These are phyloP conservation scores for Protea cynaroides DNA, from an alignment of 164 flowering plant species.

Conservation along the genomic window DNA sequence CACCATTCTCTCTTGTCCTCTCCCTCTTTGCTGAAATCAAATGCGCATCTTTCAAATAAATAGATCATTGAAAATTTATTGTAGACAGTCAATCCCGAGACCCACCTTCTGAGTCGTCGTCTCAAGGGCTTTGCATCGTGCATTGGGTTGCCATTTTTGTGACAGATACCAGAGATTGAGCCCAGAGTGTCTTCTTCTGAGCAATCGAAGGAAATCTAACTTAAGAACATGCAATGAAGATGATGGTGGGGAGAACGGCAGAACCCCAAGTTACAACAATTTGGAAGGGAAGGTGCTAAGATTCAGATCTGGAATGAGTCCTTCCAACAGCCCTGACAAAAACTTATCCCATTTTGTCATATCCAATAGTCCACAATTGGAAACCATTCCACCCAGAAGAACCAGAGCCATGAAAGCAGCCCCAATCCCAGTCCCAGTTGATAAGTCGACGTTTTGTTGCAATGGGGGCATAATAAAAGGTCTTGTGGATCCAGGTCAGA, in stretches of 20 bases:
- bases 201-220: conserved; percentile 23
- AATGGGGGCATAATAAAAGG: conserved; percentile 42
- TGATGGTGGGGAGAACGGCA: conserved; percentile 11
- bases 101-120: too few relatives aligned
- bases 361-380: conserved; percentile 12
- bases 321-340: conserved; percentile 17
- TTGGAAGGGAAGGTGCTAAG: conserved; percentile 16
- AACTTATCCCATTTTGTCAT: conserved; percentile 7
- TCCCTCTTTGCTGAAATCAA: too few relatives aligned
- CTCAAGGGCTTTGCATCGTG: not conserved
- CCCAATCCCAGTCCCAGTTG: conserved; percentile 6
- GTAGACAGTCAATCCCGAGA: too few relatives aligned
- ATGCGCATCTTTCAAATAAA: too few relatives aligned
- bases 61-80: too few relatives aligned
- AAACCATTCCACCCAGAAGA: conserved; percentile 6
- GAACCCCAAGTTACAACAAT: conserved; percentile 5
- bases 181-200: conserved; percentile 25
- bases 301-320: conserved; percentile 16
- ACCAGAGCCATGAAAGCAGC: conserved; percentile 13
- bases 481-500: conserved; percentile 28
- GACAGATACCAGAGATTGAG: conserved; percentile 34
- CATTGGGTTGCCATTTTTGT: not conserved
- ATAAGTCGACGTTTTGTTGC: conserved; percentile 25
- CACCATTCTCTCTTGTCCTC: too few relatives aligned
- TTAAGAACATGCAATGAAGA: conserved; percentile 21